Base-by-base conservation (phyloP, 192 early-diverging fungal genomes). In the Spinellus fusiger region DNA sequence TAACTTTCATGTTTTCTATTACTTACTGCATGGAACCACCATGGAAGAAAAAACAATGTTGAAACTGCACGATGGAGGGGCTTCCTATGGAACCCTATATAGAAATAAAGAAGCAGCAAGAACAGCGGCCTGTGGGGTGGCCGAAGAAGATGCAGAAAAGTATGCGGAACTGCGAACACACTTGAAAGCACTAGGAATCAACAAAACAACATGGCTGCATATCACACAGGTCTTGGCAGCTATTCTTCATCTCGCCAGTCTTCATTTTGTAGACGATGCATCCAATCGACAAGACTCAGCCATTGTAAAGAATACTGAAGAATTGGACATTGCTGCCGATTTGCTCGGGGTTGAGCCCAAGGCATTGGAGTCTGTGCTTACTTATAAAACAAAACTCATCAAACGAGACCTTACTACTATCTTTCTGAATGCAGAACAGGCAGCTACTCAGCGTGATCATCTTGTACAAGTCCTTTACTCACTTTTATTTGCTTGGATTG, bases 1-100 rank as follows among this genome's bases (percentile, higher is more conserved):
- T 56, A 93, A 85, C 73, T 99, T 94, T 78, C 90, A 97, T 64
- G 85, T 98, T 26, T 94, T 99, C 69, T 93, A 97, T 78, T 91
- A 94, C 64, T 72, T 99, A 22, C 81, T 96, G 6, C 83, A 90
- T 31, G 97, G 95, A 12, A 77, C 80, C 1, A 81, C 80, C 33
- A 60, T 73, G 23, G 84, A 90, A 53, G 93, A 95, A 75, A 89
- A 83, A 61, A 54, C 82, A 23, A 72, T 83, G 59, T 84, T 88
- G 55, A 83, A 84, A 48, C 76, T 97, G 20, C 80, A 84, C 4
- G 82, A 90, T 23, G 74, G 75, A 20, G 40, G 40, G 40, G 69
- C 73, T 15, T 68, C 76, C 47, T 82, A 83, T 65, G 32, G 65
- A 76, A 56, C 59, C 71, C n/a, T 53, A 56, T 44, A 52, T 59